Conservation (phyloP, 257 asterid species). For the Capsicum pubescens region DNA sequence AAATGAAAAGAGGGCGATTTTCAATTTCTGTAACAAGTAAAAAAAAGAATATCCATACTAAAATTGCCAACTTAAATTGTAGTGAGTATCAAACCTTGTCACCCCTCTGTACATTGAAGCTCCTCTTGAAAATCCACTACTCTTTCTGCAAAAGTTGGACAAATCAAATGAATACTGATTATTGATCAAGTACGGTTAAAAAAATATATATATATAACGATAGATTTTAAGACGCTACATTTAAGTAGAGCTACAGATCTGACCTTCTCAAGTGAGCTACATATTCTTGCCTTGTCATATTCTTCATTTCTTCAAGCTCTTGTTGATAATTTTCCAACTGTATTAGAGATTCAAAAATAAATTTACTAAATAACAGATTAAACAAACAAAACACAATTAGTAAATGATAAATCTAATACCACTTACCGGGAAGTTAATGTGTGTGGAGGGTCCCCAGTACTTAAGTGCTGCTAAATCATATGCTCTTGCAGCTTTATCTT, state of each 20-base stretch:
- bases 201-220: no score
- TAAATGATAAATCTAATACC: background rate
- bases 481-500: constrained; percentile 96
- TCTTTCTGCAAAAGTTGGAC: constrained; percentile 59
- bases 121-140: constrained; percentile 99
- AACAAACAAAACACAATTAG: background rate
- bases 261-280: constrained; percentile 97
- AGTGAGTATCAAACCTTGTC: constrained; percentile 71
- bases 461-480: constrained; percentile 97
- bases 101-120: constrained; percentile 99
- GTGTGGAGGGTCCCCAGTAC: constrained; percentile 98
- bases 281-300: constrained; percentile 92
- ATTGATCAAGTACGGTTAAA: no score
- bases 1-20: constrained; percentile 32
- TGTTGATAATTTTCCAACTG: constrained; percentile 88
- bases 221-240: background rate
- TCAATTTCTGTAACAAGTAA: background rate
- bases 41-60: background rate
- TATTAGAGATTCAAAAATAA: background rate
- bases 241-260: background rate
- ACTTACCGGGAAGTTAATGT: constrained; percentile 83
- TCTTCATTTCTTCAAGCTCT: constrained; percentile 86
- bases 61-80: background rate
- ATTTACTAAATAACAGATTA: background rate
- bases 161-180: background rate